Percentiles rank a stretch among this genome's conserved stretches.
Conservation (phyloP, 441 rosid species). For the Biscutella laevigata region DNA sequence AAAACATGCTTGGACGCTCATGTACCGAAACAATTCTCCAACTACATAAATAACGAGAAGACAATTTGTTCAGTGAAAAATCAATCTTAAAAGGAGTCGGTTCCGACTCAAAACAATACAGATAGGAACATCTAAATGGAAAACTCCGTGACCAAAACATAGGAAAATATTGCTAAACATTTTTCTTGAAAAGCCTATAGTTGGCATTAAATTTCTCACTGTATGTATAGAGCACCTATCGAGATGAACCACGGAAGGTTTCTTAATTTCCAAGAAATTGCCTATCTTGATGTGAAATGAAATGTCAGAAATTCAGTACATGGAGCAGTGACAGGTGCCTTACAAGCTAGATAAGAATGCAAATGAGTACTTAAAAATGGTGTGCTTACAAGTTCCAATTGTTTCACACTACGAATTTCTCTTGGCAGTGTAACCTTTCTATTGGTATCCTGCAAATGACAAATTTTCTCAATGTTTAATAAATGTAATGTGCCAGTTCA, state of each 20-base stretch:
- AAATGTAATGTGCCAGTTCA: neutral
- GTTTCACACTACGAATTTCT: conserved; percentile 78
- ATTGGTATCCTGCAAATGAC: conserved; percentile 59
- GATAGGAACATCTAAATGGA: neutral
- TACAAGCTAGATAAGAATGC: conserved; percentile 15
- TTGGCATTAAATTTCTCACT: neutral
- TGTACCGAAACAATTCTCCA: neutral
- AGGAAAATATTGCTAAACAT: neutral
- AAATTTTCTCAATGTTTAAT: conserved; percentile 13
- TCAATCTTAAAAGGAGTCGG: neutral
- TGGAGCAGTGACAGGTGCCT: neutral
- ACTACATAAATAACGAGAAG: neutral
- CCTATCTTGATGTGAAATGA: neutral
- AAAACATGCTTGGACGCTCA: conserved; percentile 16
- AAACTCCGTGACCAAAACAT: neutral
- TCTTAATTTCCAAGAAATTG: neutral
- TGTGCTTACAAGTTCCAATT: conserved; percentile 76
- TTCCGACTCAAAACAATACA: neutral
- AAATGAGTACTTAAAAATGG: conserved; percentile 7
- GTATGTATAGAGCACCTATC: neutral
- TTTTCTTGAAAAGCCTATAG: neutral
- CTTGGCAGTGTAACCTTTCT: conserved; percentile 68
- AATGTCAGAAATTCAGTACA: no score
- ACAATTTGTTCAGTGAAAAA: neutral
- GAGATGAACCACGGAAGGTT: neutral